phyloP scores from a whole-genome alignment of 1,139 yeast species.

The Sugiyamaella grinbergsii region DNA sequence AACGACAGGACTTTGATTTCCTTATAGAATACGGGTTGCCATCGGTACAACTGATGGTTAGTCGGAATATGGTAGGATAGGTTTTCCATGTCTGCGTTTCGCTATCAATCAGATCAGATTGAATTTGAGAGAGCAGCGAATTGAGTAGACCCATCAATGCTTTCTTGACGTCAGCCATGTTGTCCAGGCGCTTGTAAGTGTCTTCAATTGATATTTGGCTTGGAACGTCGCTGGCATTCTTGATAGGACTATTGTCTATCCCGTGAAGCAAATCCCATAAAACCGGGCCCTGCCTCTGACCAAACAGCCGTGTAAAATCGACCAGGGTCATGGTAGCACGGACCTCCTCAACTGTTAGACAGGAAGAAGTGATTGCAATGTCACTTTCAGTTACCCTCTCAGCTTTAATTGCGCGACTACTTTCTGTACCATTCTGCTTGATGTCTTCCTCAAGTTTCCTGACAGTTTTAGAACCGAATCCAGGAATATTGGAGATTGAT shows the following conservation, averaged over 20 bases:
- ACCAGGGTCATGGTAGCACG: constrained; percentile 11
- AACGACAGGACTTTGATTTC: constrained; percentile 17
- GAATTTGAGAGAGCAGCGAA: constrained; percentile 34
- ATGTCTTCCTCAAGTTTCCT: constrained; percentile 17
- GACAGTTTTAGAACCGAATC: constrained; percentile 36
- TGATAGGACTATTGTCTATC: constrained; percentile 32
- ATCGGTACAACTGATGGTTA: constrained; percentile 21
- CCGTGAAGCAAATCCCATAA: constrained; percentile 41
- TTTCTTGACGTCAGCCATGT: constrained; percentile 20
- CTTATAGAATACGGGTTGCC: constrained; percentile 12
- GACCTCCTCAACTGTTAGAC: constrained; percentile 18
- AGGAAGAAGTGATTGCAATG: too few species aligned
- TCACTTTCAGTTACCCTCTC: too few species aligned
- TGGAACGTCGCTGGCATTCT: constrained; percentile 35
- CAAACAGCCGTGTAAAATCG: constrained; percentile 22
- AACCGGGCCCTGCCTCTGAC: constrained; percentile 23
- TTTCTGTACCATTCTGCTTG: neutral
- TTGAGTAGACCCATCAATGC: constrained; percentile 30
- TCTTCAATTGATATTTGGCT: constrained; percentile 43
- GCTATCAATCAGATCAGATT: constrained; percentile 31
- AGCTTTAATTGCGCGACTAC: too few species aligned
- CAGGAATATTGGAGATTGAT: constrained; percentile 36
- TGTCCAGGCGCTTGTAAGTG: constrained; percentile 31
- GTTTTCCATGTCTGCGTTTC: constrained; percentile 30
- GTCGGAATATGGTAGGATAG: constrained; percentile 31